A percentile compares a stretch with the other conserved stretches of the same genome.
Evolutionary conservation across 352 stramenopile species (phyloP).

Genomic region (Pythium sukuiense): DNA sequence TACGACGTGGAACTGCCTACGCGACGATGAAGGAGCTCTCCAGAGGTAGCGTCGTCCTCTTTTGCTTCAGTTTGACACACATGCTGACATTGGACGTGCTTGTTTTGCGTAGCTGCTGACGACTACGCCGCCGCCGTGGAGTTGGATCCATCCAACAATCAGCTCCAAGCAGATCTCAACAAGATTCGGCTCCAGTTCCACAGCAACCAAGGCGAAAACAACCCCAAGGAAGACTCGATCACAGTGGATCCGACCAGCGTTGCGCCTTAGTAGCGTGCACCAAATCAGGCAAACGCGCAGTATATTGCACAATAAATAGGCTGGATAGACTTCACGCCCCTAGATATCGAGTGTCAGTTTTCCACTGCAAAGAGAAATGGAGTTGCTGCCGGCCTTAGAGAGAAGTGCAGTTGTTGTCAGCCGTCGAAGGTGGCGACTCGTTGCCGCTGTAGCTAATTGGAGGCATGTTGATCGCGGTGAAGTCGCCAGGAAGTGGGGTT

Average conservation of each 20-base stretch:
- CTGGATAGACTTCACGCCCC: neutral
- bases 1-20: constrained; percentile 59
- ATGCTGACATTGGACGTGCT: neutral
- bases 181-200: constrained; percentile 34
- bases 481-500: neutral
- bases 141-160: constrained; percentile 56
- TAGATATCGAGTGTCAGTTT: too few species aligned
- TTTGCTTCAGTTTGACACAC: neutral
- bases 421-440: neutral
- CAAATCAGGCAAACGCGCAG: neutral
- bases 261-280: neutral
- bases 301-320: constrained; percentile 2
- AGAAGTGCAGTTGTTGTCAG: neutral
- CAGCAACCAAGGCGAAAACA: neutral
- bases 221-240: neutral
- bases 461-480: constrained; percentile 6
- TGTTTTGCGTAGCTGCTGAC: constrained; percentile 42
- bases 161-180: constrained; percentile 45
- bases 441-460: neutral
- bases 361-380: too few species aligned
- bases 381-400: neutral
- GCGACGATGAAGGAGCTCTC: constrained; percentile 35
- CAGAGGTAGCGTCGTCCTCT: constrained; percentile 45
- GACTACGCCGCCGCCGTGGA: constrained; percentile 61
- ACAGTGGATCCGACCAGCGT: neutral